A percentile compares a stretch with the other conserved stretches of the same genome.
These are phyloP conservation scores for Malus orientalis DNA, from an alignment of 306 rosid genomes.

Conservation along the genomic window DNA sequence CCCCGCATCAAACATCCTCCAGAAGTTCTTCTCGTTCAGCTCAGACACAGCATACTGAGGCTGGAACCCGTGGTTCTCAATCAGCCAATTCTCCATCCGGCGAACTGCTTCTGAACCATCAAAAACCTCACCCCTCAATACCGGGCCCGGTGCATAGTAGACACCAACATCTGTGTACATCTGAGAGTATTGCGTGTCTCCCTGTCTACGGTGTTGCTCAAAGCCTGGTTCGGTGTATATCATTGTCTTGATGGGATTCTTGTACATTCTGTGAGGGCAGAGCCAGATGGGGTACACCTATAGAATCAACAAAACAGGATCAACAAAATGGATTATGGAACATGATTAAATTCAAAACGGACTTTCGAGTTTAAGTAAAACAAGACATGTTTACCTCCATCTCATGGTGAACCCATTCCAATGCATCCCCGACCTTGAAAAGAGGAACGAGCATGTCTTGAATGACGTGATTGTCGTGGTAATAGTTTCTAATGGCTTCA, in stretches of 20 bases:
- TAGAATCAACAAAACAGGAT: slow-evolving; percentile 4
- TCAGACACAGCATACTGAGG: slow-evolving; percentile 95
- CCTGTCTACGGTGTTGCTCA: slow-evolving; percentile 79
- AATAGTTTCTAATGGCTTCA: slow-evolving; percentile 90
- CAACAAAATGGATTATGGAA: not conserved
- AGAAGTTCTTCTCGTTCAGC: slow-evolving; percentile 73
- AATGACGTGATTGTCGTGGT: slow-evolving; percentile 92
- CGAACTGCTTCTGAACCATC: slow-evolving; percentile 82
- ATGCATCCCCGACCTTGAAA: slow-evolving; percentile 87
- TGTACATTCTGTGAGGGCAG: slow-evolving; percentile 84
- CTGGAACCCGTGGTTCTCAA: slow-evolving; percentile 85
- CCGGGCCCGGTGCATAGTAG: slow-evolving; percentile 92
- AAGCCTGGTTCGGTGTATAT: slow-evolving; percentile 85
- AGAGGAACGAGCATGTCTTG: slow-evolving; percentile 96
- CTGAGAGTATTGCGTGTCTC: slow-evolving; percentile 79
- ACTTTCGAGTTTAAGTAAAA: not conserved
- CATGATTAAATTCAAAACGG: not conserved
- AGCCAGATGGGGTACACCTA: slow-evolving; percentile 96
- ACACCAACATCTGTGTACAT: slow-evolving; percentile 95
- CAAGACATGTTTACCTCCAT: slow-evolving; percentile 65
- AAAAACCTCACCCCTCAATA: slow-evolving; percentile 85
- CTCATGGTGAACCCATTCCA: slow-evolving; percentile 87
- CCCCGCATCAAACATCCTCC: slow-evolving; percentile 91
- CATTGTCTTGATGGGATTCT: slow-evolving; percentile 67
- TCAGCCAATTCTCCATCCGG: slow-evolving; percentile 71